These are phyloP conservation scores for Penicillium oxalicum DNA, from an alignment of 2,329 filamentous ascomycete genomes.

Conservation along the genomic window DNA sequence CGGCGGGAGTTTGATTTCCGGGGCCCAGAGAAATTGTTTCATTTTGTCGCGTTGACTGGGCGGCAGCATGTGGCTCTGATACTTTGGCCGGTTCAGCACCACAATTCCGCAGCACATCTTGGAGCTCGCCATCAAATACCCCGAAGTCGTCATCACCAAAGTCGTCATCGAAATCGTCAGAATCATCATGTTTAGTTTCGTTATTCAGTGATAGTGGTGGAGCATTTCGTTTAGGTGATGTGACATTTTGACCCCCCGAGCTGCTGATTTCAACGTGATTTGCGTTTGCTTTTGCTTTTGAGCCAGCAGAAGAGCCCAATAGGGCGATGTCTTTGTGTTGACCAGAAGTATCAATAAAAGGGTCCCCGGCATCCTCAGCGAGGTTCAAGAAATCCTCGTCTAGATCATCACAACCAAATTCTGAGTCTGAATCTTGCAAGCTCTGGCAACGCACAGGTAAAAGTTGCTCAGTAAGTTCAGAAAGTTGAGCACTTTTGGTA, in stretches of 20 bases:
- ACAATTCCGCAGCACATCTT: constrained; percentile 53
- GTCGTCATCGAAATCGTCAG: constrained; percentile 64
- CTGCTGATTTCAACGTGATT: no score
- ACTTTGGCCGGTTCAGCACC: constrained; percentile 36
- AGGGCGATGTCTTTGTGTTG: constrained; percentile 12
- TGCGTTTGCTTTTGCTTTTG: constrained; percentile 4
- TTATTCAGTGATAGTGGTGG: constrained; percentile 6
- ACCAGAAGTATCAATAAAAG: constrained; percentile 19
- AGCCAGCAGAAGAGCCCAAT: constrained; percentile 16
- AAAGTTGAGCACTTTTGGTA: constrained; percentile 1
- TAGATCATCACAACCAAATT: constrained; percentile 46
- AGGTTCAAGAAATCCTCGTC: constrained; percentile 42
- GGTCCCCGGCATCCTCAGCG: constrained; percentile 29
- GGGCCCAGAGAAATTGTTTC: constrained; percentile 2
- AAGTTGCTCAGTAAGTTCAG: background rate
- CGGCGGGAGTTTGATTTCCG: background rate
- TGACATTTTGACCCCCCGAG: no score
- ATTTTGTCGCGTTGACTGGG: constrained; percentile 15
- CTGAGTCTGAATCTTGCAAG: constrained; percentile 32
- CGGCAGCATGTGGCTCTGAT: constrained; percentile 7
- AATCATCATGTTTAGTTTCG: constrained; percentile 21
- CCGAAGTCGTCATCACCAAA: constrained; percentile 65
- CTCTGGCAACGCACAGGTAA: constrained; percentile 3
- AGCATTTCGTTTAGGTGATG: no score
- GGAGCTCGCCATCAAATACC: constrained; percentile 52